Evolutionary conservation across 73 alveolate genomes (phyloP).

Genomic region (Effrenium voratum): DNA sequence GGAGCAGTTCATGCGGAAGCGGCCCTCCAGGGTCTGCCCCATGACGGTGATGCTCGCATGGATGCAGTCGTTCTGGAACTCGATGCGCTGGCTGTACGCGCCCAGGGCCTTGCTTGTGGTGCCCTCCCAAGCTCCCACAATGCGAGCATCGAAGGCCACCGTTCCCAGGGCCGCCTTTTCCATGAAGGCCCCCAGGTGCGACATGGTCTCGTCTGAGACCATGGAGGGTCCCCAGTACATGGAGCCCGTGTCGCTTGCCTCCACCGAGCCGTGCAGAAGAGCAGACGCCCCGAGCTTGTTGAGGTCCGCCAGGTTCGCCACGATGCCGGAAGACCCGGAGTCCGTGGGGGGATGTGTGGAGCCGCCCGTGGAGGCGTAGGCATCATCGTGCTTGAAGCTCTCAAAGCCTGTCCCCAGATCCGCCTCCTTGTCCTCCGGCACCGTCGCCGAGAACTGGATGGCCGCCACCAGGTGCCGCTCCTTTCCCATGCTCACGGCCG

Average conservation of each 20-base stretch:
- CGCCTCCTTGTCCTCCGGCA: constrained; percentile 15
- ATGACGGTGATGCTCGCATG: constrained; percentile 9
- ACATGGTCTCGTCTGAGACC: neutral
- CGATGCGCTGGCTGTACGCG: constrained; percentile 6
- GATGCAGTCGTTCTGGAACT: constrained; percentile 1
- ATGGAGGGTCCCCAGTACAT: neutral
- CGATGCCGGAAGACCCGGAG: neutral
- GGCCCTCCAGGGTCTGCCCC: neutral
- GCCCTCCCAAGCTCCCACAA: constrained; percentile 13
- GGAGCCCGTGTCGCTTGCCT: neutral
- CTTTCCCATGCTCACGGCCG: constrained; percentile 72
- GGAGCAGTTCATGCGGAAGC: neutral
- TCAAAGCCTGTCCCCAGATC: constrained; percentile 41
- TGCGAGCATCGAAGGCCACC: constrained; percentile 31
- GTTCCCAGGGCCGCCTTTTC: neutral
- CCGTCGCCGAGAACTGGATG: constrained; percentile 36
- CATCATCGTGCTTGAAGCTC: constrained; percentile 26
- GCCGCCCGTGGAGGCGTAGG: neutral
- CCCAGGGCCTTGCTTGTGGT: constrained; percentile 12
- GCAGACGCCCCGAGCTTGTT: constrained; percentile 1
- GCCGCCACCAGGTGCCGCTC: constrained; percentile 82
- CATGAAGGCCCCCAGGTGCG: constrained; percentile 25
- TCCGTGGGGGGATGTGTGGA: neutral
- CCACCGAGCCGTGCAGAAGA: neutral
- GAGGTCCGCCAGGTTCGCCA: constrained; percentile 33